Conservation (phyloP, 495 filamentous ascomycete species). For the Parmelia sp. region DNA sequence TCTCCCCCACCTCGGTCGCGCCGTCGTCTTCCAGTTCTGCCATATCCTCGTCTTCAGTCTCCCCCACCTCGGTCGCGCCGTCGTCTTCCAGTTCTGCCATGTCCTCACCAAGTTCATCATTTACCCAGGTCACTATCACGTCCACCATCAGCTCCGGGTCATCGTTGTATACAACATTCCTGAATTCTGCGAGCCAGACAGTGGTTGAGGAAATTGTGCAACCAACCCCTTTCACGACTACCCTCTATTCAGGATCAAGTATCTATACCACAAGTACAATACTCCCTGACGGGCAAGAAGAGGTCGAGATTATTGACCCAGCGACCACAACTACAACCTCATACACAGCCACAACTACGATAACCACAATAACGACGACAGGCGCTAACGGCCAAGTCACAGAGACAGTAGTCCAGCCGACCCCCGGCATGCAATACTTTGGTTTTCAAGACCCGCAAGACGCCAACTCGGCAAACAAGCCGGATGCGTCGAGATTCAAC, state of each 20-base stretch:
- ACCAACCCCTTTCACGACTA: neutral
- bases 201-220: neutral
- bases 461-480: neutral
- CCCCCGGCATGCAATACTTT: constrained; percentile 6
- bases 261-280: neutral
- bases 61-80: neutral
- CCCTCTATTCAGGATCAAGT: neutral
- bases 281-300: neutral
- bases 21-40: neutral
- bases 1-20: neutral
- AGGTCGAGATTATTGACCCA: neutral
- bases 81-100: neutral
- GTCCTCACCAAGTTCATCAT: neutral
- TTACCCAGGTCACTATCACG: neutral
- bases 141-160: neutral
- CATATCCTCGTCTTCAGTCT: neutral
- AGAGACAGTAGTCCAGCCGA: neutral
- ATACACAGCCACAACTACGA: neutral
- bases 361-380: neutral
- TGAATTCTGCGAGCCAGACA: neutral
- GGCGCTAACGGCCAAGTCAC: neutral
- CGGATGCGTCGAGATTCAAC: neutral
- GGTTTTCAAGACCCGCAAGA: neutral
- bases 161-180: neutral
- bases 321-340: neutral